These are phyloP conservation scores for Alopecurus myosuroides DNA, from an alignment of 176 grass and related monocot genomes.

Conservation along the genomic window DNA sequence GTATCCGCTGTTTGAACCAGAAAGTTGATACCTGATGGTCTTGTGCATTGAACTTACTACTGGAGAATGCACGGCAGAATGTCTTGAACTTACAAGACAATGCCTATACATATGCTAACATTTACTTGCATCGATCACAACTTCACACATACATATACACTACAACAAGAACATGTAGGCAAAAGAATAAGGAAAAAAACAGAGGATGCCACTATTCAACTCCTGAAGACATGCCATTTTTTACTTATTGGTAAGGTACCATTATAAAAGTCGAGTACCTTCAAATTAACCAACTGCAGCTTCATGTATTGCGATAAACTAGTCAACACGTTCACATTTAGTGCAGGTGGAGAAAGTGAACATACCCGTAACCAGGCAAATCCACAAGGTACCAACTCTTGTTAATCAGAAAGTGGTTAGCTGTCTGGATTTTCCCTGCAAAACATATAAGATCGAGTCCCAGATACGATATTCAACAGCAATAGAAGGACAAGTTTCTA, in stretches of 20 bases:
- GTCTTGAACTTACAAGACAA: neutral
- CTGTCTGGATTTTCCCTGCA: conserved; percentile 82
- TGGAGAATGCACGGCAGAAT: neutral
- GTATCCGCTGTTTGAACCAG: neutral
- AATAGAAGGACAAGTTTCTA: neutral
- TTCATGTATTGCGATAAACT: neutral
- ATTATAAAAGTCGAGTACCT: neutral
- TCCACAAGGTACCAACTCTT: conserved; percentile 96
- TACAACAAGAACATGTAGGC: neutral
- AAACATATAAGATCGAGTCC: conserved; percentile 8
- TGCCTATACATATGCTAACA: neutral
- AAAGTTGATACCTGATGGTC: neutral
- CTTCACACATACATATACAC: neutral
- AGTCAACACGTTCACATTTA: neutral
- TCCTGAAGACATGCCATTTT: neutral
- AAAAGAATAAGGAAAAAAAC: neutral
- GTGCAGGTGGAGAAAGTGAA: neutral
- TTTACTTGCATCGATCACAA: neutral
- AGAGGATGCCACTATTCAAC: neutral
- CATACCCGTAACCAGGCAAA: conserved; percentile 93
- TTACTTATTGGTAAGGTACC: neutral
- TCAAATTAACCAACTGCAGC: neutral
- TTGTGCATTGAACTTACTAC: neutral
- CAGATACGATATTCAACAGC: neutral
- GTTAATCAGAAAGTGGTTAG: conserved; percentile 95